phyloP scores from a whole-genome alignment of 768 basidiomycete genomes.

The Boletus huronensis region DNA sequence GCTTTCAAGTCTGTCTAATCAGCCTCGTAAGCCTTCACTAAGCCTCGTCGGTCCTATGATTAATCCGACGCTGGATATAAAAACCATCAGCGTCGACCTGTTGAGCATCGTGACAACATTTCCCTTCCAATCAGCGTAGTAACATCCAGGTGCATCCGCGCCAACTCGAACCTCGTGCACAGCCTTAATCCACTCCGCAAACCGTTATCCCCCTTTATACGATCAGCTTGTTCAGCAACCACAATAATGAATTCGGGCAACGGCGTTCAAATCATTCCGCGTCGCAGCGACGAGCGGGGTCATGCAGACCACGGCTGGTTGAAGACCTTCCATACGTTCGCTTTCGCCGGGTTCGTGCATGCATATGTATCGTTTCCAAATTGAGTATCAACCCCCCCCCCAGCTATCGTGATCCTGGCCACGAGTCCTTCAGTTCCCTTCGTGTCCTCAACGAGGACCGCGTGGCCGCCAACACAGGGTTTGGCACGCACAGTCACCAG shows the following conservation, averaged over 20 bases:
- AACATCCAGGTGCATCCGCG: not conserved
- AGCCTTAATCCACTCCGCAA: not conserved
- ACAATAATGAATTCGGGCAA: constrained; percentile 15
- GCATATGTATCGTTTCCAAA: constrained; percentile 13
- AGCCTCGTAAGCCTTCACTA: constrained; percentile 6
- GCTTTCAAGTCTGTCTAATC: constrained; percentile 11
- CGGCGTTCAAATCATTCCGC: constrained; percentile 40
- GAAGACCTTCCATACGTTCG: constrained; percentile 84
- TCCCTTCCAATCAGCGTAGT: not conserved
- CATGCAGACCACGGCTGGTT: constrained; percentile 82
- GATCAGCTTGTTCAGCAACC: not conserved
- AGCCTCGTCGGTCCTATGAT: not conserved
- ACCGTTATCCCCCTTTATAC: not conserved
- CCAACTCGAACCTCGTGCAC: constrained; percentile 2
- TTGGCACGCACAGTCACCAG: constrained; percentile 79
- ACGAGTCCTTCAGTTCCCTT: constrained; percentile 65
- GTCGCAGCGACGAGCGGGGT: constrained; percentile 63
- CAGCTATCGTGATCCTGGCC: constrained; percentile 59
- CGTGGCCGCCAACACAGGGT: constrained; percentile 72
- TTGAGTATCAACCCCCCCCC: not conserved
- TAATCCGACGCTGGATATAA: constrained; percentile 17
- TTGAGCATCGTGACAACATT: not conserved
- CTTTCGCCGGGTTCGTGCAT: constrained; percentile 58
- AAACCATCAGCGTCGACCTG: not conserved
- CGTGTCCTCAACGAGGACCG: constrained; percentile 94